Evolutionary conservation across 352 stramenopile species (phyloP), one percentile per base, ranked within the genome.

Genomic region (Phytophthora pseudosyringae): DNA sequence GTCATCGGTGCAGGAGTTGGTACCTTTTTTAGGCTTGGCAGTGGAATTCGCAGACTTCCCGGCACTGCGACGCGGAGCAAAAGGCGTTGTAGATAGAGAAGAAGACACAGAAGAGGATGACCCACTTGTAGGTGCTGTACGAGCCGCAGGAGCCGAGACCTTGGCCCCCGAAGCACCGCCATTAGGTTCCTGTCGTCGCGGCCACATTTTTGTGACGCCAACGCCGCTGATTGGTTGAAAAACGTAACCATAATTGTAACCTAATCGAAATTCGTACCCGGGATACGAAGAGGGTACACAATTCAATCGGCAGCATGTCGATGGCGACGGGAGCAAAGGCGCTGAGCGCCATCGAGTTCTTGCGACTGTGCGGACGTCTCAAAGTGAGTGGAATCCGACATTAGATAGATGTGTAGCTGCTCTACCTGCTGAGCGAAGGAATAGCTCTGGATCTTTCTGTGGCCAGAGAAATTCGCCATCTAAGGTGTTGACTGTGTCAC

Each of bases 331-430:
- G 81, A 38, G 79, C 74, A 5, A 91, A 82, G 58, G 83, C 86
- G 48, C 46, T 89, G 36, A 89, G 75, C 48, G 86, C 84, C 15
- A 65, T 94, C 59, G 83, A 94, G 69, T 94, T 94, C 59, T 70
- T 94, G 55, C 79, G 86, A 50, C 86, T 94, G 46, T 90, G 79
- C 49, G 86, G 86, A 10, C 77, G 79, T 44, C 69, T 94, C 25
- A 94, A 94, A 82, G 86, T 93, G 31, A 26, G 61, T 68, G 26
- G 5, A n/a, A 13, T 18, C 25, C 26, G 2, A 12, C 2, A 29
- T n/a, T 46, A 33, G 31, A 9, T 64, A 57, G 26, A 4, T 54
- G 4, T 16, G 16, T 1, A 18, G 43, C 13, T 53, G 3, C 3
- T 68, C 11, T 36, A 52, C 38, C 5, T 54, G 43, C 8, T 50